Base-by-base conservation (phyloP, 2,329 filamentous ascomycete genomes). In the Allantophomopsis cytisporea region DNA sequence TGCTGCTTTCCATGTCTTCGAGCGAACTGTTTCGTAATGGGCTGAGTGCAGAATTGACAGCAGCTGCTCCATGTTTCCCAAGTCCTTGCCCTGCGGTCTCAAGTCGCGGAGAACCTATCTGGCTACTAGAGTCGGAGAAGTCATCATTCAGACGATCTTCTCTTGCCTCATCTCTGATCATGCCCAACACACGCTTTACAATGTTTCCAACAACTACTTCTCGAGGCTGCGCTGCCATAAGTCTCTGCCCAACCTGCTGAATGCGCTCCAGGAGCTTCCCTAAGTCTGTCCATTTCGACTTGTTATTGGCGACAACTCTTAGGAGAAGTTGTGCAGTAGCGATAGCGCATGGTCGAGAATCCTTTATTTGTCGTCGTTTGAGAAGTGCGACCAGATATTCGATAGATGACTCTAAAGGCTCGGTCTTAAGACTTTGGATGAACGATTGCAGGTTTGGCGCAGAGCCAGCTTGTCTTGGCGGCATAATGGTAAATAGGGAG, bases 151-250 rank as follows among this genome's bases (percentile, higher is more conserved):
- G 83, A 42, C 80, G 68, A 49, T 86, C 81, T 51, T 93, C 85
- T 50, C 84, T 80, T 31, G 84, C 83, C 54, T 96, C 88, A 54
- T 95, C 88, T 38, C 91, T 78, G 47, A 98, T 91, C 46, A 98
- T 70, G 34, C 87, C 84, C 31, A 98, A 66, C 2, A 96, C 83
- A 45, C 91, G 79, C 44, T 88, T 78, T 36, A 95, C 85, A 49
- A 98, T 88, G 54, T 98, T 98, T 39, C 87, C 89, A 35, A 95
- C 86, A 5, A 87, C 85, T 50, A 94, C 80, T 63, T 96, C 91
- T 44, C 82, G 76, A 13, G 89, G 89, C 52, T 94, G 86, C 7
- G 91, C 88, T 40, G 81, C 75, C 30, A 83, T 79, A 34, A 98
- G 69, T 40, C 78, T 75, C 50, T 77, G 73, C 41, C 91, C 91